Evolutionary conservation across 768 basidiomycete species (phyloP), one percentile per base, ranked within the genome.

Genomic region (Coprinopsis sp.): DNA sequence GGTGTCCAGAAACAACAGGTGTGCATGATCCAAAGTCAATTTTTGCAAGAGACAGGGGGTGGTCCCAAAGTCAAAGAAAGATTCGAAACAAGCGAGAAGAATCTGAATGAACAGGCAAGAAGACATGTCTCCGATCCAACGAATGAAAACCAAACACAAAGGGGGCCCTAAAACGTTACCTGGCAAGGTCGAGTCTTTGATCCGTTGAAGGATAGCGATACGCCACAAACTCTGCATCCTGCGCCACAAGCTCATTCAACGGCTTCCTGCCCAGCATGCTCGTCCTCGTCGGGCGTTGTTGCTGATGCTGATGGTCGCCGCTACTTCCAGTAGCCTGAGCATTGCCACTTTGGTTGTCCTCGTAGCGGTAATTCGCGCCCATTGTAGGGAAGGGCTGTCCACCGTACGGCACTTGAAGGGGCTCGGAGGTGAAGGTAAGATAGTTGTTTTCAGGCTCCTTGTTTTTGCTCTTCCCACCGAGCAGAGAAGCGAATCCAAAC

Each of bases 181-280:
- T 78, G 46, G 85, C 56, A 33, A 87, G 69, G 59, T 82, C 81
- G 52, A 85, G 57, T 30, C 75, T 79, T 54, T 87, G 82, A 54
- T 86, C 82, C 52, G 73, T 78, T 12, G 88, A 90, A 6, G 90
- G 90, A 63, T 92, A 92, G 31, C 89, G 80, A 61, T 91, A 91
- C 3, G 89, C 87, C 50, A 91, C 81, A 58, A 92, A 91, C 14
- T 91, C 86, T 3, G 78, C 64, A 60, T 90, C 88, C 64, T 87
- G 90, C n/a, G 83, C 75, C n/a, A 92, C 87, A 18, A 88, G 72
- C 54, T 84, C 80, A 55, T 87, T 86, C 45, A 89, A 71, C 37
- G 80, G 80, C 68, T 81, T 89, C 46, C 82, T 76, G 14, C 84
- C 82, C 8, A 74, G 72, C 16, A 81, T 68, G 33, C 84, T 86